Percentiles rank a stretch among this genome's conserved stretches.
These are phyloP conservation scores for Dioscorea alata DNA, from an alignment of 106 monocot genomes.

Conservation along the genomic window DNA sequence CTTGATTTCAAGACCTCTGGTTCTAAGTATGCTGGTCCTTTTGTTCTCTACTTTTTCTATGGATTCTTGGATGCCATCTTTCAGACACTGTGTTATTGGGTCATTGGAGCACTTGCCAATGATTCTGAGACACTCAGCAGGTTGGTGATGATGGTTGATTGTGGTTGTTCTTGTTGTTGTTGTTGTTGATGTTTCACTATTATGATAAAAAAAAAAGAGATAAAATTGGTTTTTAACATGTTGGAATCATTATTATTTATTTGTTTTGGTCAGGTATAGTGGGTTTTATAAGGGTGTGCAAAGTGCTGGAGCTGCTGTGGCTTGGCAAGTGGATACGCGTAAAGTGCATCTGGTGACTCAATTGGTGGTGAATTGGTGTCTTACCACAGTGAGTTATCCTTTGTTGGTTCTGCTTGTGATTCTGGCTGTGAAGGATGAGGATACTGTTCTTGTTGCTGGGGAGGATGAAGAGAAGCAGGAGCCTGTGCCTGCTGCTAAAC, in stretches of 20 bases:
- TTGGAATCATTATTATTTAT: too few relatives aligned
- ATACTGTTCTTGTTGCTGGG: too few relatives aligned
- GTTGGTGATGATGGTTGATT: constrained; percentile 4
- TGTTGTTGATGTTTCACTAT: too few relatives aligned
- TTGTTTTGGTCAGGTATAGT: constrained; percentile 32
- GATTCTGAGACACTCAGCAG: constrained; percentile 77
- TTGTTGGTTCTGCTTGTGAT: constrained; percentile 48
- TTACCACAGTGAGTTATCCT: constrained; percentile 78
- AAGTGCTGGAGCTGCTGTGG: constrained; percentile 77
- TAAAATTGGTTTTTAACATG: background rate
- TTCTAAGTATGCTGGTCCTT: constrained; percentile 59
- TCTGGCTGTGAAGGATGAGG: constrained; percentile 56
- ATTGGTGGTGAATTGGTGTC: constrained; percentile 65
- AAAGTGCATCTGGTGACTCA: constrained; percentile 53
- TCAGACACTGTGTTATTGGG: constrained; percentile 80
- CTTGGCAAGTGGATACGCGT: constrained; percentile 67
- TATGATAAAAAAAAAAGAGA: background rate
- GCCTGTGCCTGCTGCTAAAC: too few relatives aligned
- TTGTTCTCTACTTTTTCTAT: constrained; percentile 78
- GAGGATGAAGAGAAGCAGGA: too few relatives aligned
- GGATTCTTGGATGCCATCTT: constrained; percentile 89
- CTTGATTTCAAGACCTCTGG: constrained; percentile 66
- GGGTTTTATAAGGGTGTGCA: constrained; percentile 91
- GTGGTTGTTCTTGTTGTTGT: too few relatives aligned
- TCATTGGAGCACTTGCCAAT: constrained; percentile 71